Percentiles rank a stretch among this genome's conserved stretches.
These are phyloP conservation scores for Sporothrix pseudoabietina DNA, from an alignment of 2,329 filamentous ascomycete genomes.

Conservation along the genomic window DNA sequence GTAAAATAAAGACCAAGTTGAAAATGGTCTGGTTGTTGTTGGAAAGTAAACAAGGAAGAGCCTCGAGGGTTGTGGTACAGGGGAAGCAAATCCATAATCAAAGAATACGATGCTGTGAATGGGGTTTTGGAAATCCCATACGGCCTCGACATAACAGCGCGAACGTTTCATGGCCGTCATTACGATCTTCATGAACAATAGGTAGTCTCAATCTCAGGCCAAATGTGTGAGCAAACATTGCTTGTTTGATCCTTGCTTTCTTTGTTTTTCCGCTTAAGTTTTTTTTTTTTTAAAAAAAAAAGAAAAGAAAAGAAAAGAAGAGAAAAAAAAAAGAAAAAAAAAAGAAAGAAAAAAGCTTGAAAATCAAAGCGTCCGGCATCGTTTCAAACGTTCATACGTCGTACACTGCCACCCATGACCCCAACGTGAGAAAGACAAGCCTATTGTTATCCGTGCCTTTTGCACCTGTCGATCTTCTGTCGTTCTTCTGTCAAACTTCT, in stretches of 20 bases:
- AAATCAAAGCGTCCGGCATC: background rate
- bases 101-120: background rate
- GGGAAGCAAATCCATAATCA: background rate
- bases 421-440: background rate
- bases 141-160: background rate
- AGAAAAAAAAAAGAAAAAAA: background rate
- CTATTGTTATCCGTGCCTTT: background rate
- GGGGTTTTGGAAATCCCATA: background rate
- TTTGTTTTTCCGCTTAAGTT: background rate
- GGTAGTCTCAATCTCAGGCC: background rate
- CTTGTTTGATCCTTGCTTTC: background rate
- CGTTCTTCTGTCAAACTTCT: background rate
- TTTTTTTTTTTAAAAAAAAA: background rate
- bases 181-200: background rate
- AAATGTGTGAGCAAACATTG: background rate
- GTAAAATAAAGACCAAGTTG: background rate
- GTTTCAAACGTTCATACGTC: background rate
- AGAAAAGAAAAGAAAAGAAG: background rate
- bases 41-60: background rate
- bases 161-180: background rate
- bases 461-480: background rate
- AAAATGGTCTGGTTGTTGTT: constrained; percentile 4
- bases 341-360: background rate
- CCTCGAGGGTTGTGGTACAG: background rate
- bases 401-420: background rate